phyloP scores from a whole-genome alignment of 257 asterid species.

The Solanum habrochaites region DNA sequence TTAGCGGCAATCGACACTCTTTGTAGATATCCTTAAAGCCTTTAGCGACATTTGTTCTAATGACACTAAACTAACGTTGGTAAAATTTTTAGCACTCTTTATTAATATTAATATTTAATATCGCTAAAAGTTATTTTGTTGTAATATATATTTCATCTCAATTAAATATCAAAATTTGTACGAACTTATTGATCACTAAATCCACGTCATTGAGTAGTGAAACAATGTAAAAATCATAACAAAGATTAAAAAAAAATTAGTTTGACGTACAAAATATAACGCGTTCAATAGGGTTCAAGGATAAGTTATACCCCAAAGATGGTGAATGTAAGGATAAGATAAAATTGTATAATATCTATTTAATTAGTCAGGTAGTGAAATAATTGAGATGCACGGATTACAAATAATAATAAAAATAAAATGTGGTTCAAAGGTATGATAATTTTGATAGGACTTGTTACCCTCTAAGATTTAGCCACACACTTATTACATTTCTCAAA shows the following conservation, averaged over 20 bases:
- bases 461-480: not conserved
- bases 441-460: not conserved
- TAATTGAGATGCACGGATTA: not conserved
- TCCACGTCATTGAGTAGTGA: not conserved
- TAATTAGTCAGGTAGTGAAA: not conserved
- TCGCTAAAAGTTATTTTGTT: too few relatives aligned
- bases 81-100: too few relatives aligned
- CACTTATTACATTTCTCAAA: not conserved
- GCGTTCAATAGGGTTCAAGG: not conserved
- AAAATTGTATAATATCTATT: not conserved
- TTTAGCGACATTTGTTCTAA: too few relatives aligned
- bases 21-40: too few relatives aligned
- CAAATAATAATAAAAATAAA: not conserved
- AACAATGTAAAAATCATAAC: not conserved
- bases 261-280: not conserved
- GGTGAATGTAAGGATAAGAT: too few relatives aligned
- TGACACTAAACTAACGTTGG: too few relatives aligned
- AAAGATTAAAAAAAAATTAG: not conserved
- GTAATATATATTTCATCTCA: too few relatives aligned
- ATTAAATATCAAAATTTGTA: too few relatives aligned
- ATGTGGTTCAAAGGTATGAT: not conserved
- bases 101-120: too few relatives aligned
- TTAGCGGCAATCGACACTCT: too few relatives aligned
- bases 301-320: not conserved
- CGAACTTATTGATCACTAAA: not conserved